Evolutionary conservation across 106 monocot species (phyloP).

Genomic region (Cymbidium sinense): DNA sequence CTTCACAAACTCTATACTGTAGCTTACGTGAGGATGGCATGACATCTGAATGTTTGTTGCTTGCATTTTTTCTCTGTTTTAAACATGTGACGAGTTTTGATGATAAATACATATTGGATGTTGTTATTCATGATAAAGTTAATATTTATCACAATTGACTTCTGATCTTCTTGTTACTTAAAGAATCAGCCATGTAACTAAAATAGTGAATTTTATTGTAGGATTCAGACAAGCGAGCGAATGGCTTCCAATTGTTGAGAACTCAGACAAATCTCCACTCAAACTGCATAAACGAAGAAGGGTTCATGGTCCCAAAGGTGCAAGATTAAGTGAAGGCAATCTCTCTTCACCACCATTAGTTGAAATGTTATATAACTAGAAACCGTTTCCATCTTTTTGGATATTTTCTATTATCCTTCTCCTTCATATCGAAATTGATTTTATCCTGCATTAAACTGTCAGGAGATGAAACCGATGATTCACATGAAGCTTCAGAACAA

Average conservation of each 20-base stretch:
- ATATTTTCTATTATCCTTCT: neutral
- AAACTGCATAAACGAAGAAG: slow-evolving; percentile 18
- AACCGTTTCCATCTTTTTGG: neutral
- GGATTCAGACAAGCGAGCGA: slow-evolving; percentile 22
- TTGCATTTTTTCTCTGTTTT: neutral
- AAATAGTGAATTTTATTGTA: slow-evolving; percentile 13
- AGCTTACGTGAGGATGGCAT: neutral
- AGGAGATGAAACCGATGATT: slow-evolving; percentile 35
- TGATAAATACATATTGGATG: neutral
- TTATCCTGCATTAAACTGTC: slow-evolving; percentile 2
- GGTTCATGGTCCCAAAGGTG: slow-evolving; percentile 15
- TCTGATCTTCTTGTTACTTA: neutral
- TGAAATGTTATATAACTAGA: slow-evolving; percentile 3
- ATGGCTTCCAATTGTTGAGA: slow-evolving; percentile 18
- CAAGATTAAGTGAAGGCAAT: slow-evolving; percentile 12
- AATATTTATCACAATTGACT: neutral
- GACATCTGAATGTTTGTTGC: neutral
- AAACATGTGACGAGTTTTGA: neutral
- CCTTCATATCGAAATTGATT: slow-evolving; percentile 7
- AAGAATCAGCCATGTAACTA: neutral
- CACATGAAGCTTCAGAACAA: slow-evolving; percentile 27
- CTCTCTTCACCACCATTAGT: slow-evolving; percentile 23
- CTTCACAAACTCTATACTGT: neutral
- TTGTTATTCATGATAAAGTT: neutral
- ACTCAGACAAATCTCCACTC: slow-evolving; percentile 16